Conservation (phyloP, 148 eudicot species). For the Rhododendron kiyosumense region DNA sequence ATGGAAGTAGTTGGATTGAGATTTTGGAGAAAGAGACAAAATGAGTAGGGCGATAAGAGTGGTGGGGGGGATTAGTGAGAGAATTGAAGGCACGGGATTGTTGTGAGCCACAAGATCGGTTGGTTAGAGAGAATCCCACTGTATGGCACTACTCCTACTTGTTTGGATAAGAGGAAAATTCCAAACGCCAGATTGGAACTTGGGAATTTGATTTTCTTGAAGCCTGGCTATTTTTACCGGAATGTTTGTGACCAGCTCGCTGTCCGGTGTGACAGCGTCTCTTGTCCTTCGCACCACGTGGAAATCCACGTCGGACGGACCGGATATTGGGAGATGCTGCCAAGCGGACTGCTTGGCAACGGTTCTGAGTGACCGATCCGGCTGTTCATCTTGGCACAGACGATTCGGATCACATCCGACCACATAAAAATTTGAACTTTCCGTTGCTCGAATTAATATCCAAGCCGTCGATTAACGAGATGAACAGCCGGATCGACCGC, state of each 20-base stretch:
- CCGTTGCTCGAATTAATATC: too few relatives aligned
- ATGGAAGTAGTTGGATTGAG: not conserved
- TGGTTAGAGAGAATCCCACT: not conserved
- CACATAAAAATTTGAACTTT: too few relatives aligned
- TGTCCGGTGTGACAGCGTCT: not conserved
- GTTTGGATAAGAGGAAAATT: constrained; percentile 19
- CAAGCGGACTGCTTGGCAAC: too few relatives aligned
- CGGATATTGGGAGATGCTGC: too few relatives aligned
- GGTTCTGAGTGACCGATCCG: too few relatives aligned
- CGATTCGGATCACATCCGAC: too few relatives aligned
- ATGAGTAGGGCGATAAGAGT: not conserved
- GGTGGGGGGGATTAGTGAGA: not conserved
- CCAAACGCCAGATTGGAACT: not conserved
- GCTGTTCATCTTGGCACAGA: too few relatives aligned
- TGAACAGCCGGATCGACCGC: too few relatives aligned
- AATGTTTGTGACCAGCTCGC: not conserved
- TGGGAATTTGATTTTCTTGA: not conserved
- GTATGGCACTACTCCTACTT: not conserved
- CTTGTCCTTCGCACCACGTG: not conserved
- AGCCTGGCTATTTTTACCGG: not conserved
- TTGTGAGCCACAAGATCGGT: not conserved
- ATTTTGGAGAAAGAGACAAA: not conserved
- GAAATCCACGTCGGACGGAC: not conserved
- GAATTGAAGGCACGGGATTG: not conserved
- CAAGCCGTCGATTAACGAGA: too few relatives aligned